Evolutionary conservation across 805 yeast species (phyloP).

Genomic region (Starmerella apis): DNA sequence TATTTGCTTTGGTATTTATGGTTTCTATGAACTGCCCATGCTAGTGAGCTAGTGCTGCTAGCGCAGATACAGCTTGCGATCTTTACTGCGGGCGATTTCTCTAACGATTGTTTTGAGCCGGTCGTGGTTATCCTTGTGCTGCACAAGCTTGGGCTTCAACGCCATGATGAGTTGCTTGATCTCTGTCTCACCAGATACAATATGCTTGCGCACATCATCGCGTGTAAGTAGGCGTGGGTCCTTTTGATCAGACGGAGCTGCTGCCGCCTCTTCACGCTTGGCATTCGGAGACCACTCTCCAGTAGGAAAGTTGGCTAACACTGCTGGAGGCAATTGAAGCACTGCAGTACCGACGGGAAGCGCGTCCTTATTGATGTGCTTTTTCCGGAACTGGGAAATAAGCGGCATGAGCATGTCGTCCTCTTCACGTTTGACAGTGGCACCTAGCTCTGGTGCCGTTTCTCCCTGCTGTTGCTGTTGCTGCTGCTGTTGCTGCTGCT

Average conservation of each 20-base stretch:
- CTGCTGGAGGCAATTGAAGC: slow-evolving; percentile 51
- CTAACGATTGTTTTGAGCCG: slow-evolving; percentile 50
- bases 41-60: not conserved
- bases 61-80: slow-evolving; percentile 32
- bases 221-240: slow-evolving; percentile 46
- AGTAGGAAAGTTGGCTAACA: slow-evolving; percentile 55
- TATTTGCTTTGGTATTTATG: too few relatives aligned
- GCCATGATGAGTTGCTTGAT: slow-evolving; percentile 53
- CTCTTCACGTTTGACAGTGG: slow-evolving; percentile 11
- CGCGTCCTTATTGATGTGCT: slow-evolving; percentile 34
- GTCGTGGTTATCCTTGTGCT: slow-evolving; percentile 53
- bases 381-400: slow-evolving; percentile 27
- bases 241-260: slow-evolving; percentile 25
- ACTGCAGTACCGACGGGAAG: slow-evolving; percentile 46
- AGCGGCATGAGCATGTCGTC: slow-evolving; percentile 24
- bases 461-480: slow-evolving; percentile 32
- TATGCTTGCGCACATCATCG: slow-evolving; percentile 57
- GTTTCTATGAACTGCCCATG: too few relatives aligned
- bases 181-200: slow-evolving; percentile 38
- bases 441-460: slow-evolving; percentile 24
- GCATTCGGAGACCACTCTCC: slow-evolving; percentile 77
- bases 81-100: slow-evolving; percentile 45
- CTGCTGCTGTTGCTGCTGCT: slow-evolving; percentile 28
- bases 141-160: slow-evolving; percentile 51
- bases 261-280: slow-evolving; percentile 24